Percentiles rank a stretch among this genome's conserved stretches.
phyloP scores from a whole-genome alignment of 768 basidiomycete species.

The Solioccasus polychromus region DNA sequence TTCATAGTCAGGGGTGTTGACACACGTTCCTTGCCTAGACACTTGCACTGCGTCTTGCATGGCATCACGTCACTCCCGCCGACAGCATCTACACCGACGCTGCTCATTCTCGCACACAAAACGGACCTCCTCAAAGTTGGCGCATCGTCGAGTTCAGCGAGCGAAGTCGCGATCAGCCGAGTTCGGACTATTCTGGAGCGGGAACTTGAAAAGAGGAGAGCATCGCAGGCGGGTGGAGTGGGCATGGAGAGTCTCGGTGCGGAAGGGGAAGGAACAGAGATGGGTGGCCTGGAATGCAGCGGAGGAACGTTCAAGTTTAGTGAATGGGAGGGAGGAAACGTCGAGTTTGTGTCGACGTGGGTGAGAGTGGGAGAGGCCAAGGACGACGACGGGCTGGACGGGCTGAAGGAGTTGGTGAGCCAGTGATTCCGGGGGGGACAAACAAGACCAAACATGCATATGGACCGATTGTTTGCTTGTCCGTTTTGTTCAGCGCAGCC shows the following conservation, averaged over 20 bases:
- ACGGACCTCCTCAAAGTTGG: constrained; percentile 60
- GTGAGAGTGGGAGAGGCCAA: constrained; percentile 34
- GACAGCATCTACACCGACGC: constrained; percentile 55
- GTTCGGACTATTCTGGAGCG: constrained; percentile 79
- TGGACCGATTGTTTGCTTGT: not conserved
- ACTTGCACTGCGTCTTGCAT: constrained; percentile 71
- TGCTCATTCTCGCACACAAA: constrained; percentile 77
- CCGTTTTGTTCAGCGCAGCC: constrained; percentile 45
- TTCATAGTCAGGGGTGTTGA: not conserved
- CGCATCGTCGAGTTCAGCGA: constrained; percentile 31
- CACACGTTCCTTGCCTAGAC: constrained; percentile 39
- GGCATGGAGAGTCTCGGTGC: constrained; percentile 72
- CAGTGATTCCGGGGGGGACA: constrained; percentile 47
- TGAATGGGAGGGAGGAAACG: constrained; percentile 85
- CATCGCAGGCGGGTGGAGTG: constrained; percentile 60
- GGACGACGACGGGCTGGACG: constrained; percentile 39
- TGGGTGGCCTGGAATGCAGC: constrained; percentile 74
- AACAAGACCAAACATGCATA: constrained; percentile 28
- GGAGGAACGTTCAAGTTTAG: constrained; percentile 64
- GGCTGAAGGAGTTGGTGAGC: constrained; percentile 43
- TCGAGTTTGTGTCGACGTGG: constrained; percentile 62
- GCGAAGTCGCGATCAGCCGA: constrained; percentile 61
- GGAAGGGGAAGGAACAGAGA: constrained; percentile 59
- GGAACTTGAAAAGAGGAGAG: constrained; percentile 76
- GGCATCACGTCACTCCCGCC: constrained; percentile 71